Conservation (phyloP, 257 asterid genomes). For the Striga asiatica region DNA sequence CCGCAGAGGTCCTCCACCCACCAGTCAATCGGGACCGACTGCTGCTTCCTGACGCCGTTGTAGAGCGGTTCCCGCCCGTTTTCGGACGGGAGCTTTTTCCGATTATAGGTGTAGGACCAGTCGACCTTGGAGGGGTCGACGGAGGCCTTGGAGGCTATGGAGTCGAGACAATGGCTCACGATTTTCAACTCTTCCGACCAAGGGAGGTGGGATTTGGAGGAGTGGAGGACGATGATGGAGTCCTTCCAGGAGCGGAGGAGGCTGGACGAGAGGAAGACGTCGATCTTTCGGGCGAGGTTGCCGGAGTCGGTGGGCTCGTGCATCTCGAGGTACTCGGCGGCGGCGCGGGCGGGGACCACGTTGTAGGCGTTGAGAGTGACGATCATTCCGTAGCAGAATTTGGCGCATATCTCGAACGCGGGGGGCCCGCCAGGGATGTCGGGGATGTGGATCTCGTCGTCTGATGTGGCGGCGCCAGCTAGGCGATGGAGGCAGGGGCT, state of each 20-base stretch:
- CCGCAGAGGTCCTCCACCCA: slow-evolving; percentile 92
- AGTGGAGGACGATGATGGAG: slow-evolving; percentile 76
- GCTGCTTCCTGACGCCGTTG: slow-evolving; percentile 64
- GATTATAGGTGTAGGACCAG: slow-evolving; percentile 78
- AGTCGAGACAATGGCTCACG: slow-evolving; percentile 52
- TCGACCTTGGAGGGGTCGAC: slow-evolving; percentile 57
- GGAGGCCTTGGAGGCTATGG: slow-evolving; percentile 56
- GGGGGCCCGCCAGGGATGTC: slow-evolving; percentile 86
- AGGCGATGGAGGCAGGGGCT: slow-evolving; percentile 61
- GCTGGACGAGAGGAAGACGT: slow-evolving; percentile 68
- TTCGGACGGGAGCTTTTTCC: slow-evolving; percentile 45
- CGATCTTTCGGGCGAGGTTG: slow-evolving; percentile 70
- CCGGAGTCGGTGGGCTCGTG: slow-evolving; percentile 69
- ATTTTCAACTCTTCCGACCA: slow-evolving; percentile 67
- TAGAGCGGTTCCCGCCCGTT: slow-evolving; percentile 37
- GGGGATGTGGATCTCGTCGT: slow-evolving; percentile 45
- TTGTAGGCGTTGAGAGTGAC: slow-evolving; percentile 78
- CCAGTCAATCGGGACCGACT: slow-evolving; percentile 67
- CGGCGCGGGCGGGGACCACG: slow-evolving; percentile 76
- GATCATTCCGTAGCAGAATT: slow-evolving; percentile 77
- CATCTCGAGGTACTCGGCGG: slow-evolving; percentile 85
- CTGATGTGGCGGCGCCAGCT: slow-evolving; percentile 24
- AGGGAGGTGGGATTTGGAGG: slow-evolving; percentile 55
- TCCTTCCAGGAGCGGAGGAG: slow-evolving; percentile 91
- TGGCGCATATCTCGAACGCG: slow-evolving; percentile 76